Evolutionary conservation across 345 rosid genomes (phyloP).

Genomic region (Salix brachista): DNA sequence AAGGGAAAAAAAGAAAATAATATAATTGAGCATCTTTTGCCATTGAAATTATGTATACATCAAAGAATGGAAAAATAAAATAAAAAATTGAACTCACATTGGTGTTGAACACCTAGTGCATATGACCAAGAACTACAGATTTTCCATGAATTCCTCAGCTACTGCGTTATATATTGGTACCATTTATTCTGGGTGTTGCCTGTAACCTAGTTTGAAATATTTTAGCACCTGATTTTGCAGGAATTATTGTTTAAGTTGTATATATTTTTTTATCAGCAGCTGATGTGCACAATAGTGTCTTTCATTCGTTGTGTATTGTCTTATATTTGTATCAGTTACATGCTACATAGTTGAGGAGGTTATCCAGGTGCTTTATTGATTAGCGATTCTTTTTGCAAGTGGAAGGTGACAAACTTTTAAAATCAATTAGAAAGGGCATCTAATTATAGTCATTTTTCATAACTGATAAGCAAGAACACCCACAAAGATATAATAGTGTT

Average conservation of each 20-base stretch:
- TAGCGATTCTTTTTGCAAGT: not conserved
- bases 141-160: not conserved
- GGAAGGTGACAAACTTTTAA: not conserved
- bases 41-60: not conserved
- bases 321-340: not conserved
- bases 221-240: not conserved
- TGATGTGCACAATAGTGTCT: not conserved
- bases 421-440: not conserved
- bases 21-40: not conserved
- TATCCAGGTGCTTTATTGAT: not conserved
- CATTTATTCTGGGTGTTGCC: not conserved
- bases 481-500: not conserved
- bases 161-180: not conserved
- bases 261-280: not conserved
- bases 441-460: not conserved
- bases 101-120: conserved; percentile 1
- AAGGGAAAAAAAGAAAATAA: not conserved
- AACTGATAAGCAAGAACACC: not conserved
- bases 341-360: not conserved
- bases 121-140: not conserved
- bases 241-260: not conserved
- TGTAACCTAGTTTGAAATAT: not conserved
- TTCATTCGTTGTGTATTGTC: not conserved
- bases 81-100: not conserved
- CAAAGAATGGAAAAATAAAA: not conserved